Percentiles rank a stretch among this genome's conserved stretches.
Evolutionary conservation across 352 stramenopile species (phyloP).

Genomic region (Globisporangium lucens): DNA sequence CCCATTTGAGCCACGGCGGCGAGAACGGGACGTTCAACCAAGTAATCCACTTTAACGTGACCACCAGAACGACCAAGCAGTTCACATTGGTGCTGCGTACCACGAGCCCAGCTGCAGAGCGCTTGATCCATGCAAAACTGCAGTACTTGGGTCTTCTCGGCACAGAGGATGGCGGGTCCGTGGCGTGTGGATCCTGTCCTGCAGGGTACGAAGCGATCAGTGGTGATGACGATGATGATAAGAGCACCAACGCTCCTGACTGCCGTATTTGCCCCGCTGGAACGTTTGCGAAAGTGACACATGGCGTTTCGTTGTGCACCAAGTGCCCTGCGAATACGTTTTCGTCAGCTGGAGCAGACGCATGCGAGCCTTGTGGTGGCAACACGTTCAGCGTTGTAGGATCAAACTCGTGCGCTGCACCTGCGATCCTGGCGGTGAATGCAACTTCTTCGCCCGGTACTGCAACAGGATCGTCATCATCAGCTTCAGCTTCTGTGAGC

Average conservation of each 20-base stretch:
- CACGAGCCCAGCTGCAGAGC: constrained; percentile 36
- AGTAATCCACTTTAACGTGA: constrained; percentile 54
- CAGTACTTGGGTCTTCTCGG: constrained; percentile 47
- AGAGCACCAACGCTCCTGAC: background rate
- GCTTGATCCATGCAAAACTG: constrained; percentile 51
- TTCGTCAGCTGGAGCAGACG: constrained; percentile 40
- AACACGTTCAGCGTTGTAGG: constrained; percentile 59
- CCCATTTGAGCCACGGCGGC: constrained; percentile 57
- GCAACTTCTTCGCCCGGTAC: constrained; percentile 14
- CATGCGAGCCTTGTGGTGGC: constrained; percentile 53
- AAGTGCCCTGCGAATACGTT: constrained; percentile 62
- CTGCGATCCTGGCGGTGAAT: constrained; percentile 40
- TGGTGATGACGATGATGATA: constrained; percentile 21
- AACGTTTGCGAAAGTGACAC: constrained; percentile 32
- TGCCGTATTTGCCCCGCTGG: constrained; percentile 64
- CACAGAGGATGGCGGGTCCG: constrained; percentile 45
- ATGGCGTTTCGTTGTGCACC: constrained; percentile 42
- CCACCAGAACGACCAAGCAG: constrained; percentile 36
- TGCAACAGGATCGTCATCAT: constrained; percentile 23
- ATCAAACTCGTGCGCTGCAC: constrained; percentile 41
- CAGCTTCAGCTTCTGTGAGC: constrained; percentile 1
- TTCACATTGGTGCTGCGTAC: constrained; percentile 62
- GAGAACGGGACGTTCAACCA: constrained; percentile 68
- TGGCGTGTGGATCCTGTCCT: constrained; percentile 53
- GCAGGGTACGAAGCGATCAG: constrained; percentile 41